Percentiles rank a stretch among this genome's conserved stretches.
Conservation (phyloP, 1,284 basidiomycete species). For the Coriolopsis trogii region DNA sequence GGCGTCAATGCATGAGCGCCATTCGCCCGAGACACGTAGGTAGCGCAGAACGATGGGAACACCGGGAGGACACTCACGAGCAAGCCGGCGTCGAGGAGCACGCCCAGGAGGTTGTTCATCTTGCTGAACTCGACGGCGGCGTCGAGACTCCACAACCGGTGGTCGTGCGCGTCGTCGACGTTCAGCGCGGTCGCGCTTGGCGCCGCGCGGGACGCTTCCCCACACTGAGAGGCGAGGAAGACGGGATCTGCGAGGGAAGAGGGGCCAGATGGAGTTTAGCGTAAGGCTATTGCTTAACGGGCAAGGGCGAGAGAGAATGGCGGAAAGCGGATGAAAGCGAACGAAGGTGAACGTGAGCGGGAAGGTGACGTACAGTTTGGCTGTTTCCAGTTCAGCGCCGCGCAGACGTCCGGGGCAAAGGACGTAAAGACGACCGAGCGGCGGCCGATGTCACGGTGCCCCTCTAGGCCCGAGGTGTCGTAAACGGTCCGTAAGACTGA, state of each 20-base stretch:
- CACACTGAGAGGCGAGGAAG: conserved; percentile 91
- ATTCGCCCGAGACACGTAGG: neutral
- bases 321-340: neutral
- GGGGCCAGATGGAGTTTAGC: conserved; percentile 5
- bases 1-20: neutral
- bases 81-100: conserved; percentile 89
- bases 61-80: conserved; percentile 57
- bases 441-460: conserved; percentile 50
- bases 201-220: conserved; percentile 51
- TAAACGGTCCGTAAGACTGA: conserved; percentile 82
- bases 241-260: conserved; percentile 77
- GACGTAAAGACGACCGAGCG: conserved; percentile 87
- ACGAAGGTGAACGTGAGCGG: too few species aligned
- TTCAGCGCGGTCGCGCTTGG: conserved; percentile 45
- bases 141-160: conserved; percentile 73
- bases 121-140: conserved; percentile 96
- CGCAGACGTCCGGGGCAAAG: conserved; percentile 86
- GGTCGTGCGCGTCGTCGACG: conserved; percentile 51
- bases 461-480: conserved; percentile 58
- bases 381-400: conserved; percentile 98
- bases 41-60: neutral
- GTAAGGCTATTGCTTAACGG: conserved; percentile 2
- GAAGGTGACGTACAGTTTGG: conserved; percentile 81
- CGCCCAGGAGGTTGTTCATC: conserved; percentile 90
- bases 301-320: conserved; percentile 5